phyloP scores from a whole-genome alignment of 345 rosid genomes.

The Corymbia maculata region DNA sequence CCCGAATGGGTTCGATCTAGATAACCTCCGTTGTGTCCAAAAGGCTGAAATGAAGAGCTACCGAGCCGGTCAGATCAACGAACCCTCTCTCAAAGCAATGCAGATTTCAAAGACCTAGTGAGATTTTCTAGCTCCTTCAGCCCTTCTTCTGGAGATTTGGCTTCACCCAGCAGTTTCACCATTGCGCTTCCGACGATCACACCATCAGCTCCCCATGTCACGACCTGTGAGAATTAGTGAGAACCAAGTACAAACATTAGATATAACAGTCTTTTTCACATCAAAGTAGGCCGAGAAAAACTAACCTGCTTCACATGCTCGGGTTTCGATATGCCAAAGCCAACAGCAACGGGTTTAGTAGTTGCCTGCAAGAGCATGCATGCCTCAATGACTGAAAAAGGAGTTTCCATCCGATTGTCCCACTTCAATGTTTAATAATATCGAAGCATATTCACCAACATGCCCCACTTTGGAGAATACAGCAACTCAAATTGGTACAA shows the following conservation, averaged over 20 bases:
- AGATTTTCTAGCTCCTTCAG: constrained; percentile 49
- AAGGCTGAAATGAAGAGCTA: not conserved
- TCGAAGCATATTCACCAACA: not conserved
- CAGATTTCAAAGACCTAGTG: constrained; percentile 64
- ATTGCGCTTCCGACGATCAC: constrained; percentile 94
- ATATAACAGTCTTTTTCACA: not conserved
- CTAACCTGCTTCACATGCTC: constrained; percentile 87
- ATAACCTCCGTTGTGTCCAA: not conserved
- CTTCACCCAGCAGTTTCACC: constrained; percentile 72
- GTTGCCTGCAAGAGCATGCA: constrained; percentile 31
- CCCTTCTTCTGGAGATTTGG: constrained; percentile 78
- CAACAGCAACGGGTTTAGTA: constrained; percentile 84
- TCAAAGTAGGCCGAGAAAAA: not conserved
- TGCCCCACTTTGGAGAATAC: not conserved
- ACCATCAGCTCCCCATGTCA: constrained; percentile 93
- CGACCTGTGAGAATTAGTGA: constrained; percentile 28
- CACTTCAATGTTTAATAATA: not conserved
- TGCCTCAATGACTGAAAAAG: not conserved
- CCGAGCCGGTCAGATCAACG: not conserved
- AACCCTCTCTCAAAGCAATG: constrained; percentile 24
- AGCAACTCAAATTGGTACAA: not conserved
- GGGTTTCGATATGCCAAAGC: constrained; percentile 92
- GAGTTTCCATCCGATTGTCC: not conserved
- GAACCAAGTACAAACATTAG: not conserved
- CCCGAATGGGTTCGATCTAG: not conserved